Base-by-base conservation (phyloP, 305 asterid genomes). In the Plantago lanceolata region DNA sequence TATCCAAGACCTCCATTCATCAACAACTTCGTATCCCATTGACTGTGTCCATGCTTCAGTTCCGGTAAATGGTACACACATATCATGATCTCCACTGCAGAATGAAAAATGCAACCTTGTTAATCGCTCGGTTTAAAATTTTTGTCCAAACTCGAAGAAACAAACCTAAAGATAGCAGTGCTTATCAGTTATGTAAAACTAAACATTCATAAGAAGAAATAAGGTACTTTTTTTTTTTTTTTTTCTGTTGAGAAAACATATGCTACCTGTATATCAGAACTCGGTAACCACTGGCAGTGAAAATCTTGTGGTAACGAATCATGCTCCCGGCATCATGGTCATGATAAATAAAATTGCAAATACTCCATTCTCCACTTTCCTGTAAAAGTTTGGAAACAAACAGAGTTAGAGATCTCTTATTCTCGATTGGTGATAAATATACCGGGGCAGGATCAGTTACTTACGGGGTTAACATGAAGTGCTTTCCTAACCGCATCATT, bases 11-110 rank as follows among this genome's bases (percentile, higher is more conserved):
- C 90, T 76, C 90, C 87, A 84, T 68, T 78, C 75, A 5, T 79
- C 79, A 0, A 76, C 65, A 1, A 79, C 57, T 65, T 71, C 0
- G 50, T 74, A 73, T 6, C 84, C 84, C 5, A 84, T 72, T 26
- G 84, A 78, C 2, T 74, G 57, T 2, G 81, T 79, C 90, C 90
- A 81, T 14, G 84, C 84, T 79, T 84, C 76, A 19, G 79, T 81
- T 44, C 90, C 90, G 0, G 87, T 84, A 52, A 69, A 84, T 3
- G 90, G 90, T 57, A 84, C 73, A 56, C 87, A 81, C 90, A 84
- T 81, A 68, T 84, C 90, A 66, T 84, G 90, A 73, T 84, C 85
- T 7, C 90, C 87, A 48, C 90, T 84, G 62, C 15, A 20, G 17
- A 8, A 43, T 14, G 47, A 40, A 60, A 60, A 19, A 13, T 0